These are phyloP conservation scores for Nakazawaea pomicola DNA, from an alignment of 805 yeast genomes.

Conservation along the genomic window DNA sequence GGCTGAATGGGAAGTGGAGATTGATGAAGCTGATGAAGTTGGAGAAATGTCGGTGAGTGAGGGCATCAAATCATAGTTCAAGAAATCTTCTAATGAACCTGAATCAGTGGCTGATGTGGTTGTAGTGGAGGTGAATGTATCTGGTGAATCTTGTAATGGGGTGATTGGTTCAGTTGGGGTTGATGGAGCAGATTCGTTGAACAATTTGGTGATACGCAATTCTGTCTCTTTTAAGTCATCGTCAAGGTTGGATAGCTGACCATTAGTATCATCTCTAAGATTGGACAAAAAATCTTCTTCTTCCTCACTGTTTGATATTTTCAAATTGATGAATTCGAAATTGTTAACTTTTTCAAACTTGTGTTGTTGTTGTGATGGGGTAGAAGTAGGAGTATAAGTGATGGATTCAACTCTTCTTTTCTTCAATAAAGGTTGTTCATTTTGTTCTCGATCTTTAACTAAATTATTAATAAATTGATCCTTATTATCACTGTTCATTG, in stretches of 20 bases:
- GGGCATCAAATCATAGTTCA: constrained; percentile 11
- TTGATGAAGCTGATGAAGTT: background rate
- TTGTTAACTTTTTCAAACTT: constrained; percentile 3
- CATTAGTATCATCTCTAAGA: background rate
- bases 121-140: background rate
- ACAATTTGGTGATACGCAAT: constrained; percentile 6
- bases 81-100: constrained; percentile 9
- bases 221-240: constrained; percentile 10
- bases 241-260: background rate
- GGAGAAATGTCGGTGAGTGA: background rate
- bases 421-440: constrained; percentile 5
- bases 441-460: background rate
- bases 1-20: too few species aligned
- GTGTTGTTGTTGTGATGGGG: background rate
- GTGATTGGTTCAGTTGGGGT: background rate
- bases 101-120: background rate
- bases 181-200: background rate
- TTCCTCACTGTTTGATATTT: background rate
- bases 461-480: constrained; percentile 9
- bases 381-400: too few species aligned
- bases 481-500: constrained; percentile 9
- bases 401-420: constrained; percentile 2
- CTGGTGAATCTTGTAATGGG: background rate
- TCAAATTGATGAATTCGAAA: constrained; percentile 4
- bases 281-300: constrained; percentile 7